Percentiles rank a stretch among this genome's conserved stretches.
These are phyloP conservation scores for Lactifluus pinguis DNA, from an alignment of 768 basidiomycete species.

Conservation along the genomic window DNA sequence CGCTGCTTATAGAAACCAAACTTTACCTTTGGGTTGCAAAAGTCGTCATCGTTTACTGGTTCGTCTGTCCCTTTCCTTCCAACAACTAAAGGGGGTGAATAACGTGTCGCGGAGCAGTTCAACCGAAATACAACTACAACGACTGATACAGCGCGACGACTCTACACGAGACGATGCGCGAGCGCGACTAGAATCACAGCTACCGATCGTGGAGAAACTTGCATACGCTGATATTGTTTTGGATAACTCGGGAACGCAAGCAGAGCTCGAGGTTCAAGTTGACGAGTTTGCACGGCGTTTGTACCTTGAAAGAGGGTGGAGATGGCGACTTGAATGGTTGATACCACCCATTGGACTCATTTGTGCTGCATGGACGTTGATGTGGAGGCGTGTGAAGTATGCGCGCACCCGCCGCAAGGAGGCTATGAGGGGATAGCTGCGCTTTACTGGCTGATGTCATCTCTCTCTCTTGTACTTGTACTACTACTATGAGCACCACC, in stretches of 20 bases:
- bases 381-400: constrained; percentile 28
- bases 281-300: constrained; percentile 36
- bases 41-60: constrained; percentile 92
- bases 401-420: neutral
- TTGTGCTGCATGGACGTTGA: constrained; percentile 35
- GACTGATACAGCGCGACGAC: constrained; percentile 69
- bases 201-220: constrained; percentile 71
- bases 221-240: constrained; percentile 78
- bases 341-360: constrained; percentile 45
- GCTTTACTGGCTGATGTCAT: too few species aligned
- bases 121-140: constrained; percentile 70
- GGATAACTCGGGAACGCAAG: constrained; percentile 75
- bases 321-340: constrained; percentile 56
- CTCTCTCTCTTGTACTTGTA: too few species aligned
- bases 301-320: constrained; percentile 40
- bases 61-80: constrained; percentile 19
- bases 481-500: too few species aligned
- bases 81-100: neutral
- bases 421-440: neutral
- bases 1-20: constrained; percentile 82
- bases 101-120: constrained; percentile 41
- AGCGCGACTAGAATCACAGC: constrained; percentile 69
- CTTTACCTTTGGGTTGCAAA: constrained; percentile 76
- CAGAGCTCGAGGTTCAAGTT: constrained; percentile 55
- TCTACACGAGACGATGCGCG: constrained; percentile 59